Conservation (phyloP, 768 basidiomycete species). For the Rhodocollybia butyracea region DNA sequence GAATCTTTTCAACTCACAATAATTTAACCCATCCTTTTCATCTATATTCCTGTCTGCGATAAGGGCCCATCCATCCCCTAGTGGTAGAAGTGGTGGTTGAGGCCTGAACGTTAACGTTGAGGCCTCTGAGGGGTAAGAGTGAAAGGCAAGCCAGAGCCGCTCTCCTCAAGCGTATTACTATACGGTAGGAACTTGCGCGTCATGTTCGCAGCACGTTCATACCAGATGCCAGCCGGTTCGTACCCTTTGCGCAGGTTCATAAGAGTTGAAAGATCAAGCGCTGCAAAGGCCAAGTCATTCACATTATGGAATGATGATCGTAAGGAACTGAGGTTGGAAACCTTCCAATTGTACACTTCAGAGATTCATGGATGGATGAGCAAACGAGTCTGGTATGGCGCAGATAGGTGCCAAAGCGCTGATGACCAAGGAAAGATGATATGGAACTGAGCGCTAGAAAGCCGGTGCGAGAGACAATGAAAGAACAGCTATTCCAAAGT, state of each 20-base stretch:
- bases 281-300: conserved; percentile 54
- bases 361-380: conserved; percentile 46
- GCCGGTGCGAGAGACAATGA: conserved; percentile 48
- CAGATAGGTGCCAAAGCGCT: conserved; percentile 54
- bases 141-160: conserved; percentile 46
- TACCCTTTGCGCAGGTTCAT: conserved; percentile 41
- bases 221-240: conserved; percentile 54
- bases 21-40: no score
- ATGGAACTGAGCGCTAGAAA: conserved; percentile 37
- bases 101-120: no score
- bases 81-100: no score
- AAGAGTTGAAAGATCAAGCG: conserved; percentile 55
- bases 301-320: conserved; percentile 52
- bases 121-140: conserved; percentile 49
- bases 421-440: conserved; percentile 45
- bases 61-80: no score
- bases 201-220: conserved; percentile 39
- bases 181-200: conserved; percentile 46
- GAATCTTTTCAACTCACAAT: no score
- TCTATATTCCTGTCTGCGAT: no score
- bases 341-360: conserved; percentile 30
- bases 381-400: conserved; percentile 58
- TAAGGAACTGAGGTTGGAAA: conserved; percentile 38
- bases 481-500: conserved; percentile 44
- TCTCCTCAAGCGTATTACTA: conserved; percentile 32